Conservation (phyloP, 495 filamentous ascomycete genomes). For the Lindgomyces ingoldianus region DNA sequence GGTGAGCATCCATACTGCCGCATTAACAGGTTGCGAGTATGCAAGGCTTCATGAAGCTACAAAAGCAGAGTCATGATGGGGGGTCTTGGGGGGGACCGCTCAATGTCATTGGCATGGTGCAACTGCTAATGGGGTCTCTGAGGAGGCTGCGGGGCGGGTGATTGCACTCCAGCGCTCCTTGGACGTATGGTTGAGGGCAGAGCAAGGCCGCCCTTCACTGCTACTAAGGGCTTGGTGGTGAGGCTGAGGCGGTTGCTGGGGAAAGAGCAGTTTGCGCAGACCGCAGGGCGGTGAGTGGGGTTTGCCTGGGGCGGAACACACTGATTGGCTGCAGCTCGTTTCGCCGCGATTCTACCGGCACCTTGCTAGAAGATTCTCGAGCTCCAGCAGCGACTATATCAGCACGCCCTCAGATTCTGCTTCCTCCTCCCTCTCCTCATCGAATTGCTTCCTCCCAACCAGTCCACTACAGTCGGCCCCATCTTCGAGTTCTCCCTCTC, state of each 20-base stretch:
- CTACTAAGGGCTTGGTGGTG: neutral
- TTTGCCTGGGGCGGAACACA: neutral
- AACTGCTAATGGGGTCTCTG: too few relatives aligned
- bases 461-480: constrained; percentile 3
- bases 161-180: neutral
- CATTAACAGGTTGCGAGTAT: neutral
- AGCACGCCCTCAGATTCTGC: constrained; percentile 8
- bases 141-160: too few relatives aligned
- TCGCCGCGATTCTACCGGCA: constrained; percentile 23
- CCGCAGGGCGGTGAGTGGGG: constrained; percentile 14
- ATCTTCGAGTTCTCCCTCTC: neutral
- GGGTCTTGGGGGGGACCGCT: neutral
- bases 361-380: constrained; percentile 31
- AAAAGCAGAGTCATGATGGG: neutral
- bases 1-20: neutral
- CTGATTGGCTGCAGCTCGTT: constrained; percentile 11
- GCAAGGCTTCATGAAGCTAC: neutral
- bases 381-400: constrained; percentile 18
- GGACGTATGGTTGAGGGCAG: neutral
- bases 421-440: neutral
- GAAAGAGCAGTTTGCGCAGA: neutral
- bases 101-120: too few relatives aligned
- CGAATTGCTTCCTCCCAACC: constrained; percentile 1
- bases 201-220: neutral
- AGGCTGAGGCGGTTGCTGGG: constrained; percentile 5